Base-by-base conservation (phyloP, 495 filamentous ascomycete genomes). In the Pyronema domesticum region DNA sequence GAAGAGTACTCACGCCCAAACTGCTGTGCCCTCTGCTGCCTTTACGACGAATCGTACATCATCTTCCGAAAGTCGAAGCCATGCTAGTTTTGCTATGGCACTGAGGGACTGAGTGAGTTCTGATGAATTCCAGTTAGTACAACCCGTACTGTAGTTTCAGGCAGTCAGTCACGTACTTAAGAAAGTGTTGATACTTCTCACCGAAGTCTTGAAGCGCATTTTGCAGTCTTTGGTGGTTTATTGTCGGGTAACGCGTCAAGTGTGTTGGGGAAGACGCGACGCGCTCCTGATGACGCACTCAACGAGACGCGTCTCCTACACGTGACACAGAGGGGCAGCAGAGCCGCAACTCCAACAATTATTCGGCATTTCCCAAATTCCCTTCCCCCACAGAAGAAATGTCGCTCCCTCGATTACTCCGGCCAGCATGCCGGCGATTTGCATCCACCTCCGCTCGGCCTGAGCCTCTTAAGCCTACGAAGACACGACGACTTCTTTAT, bases 1-100 rank as follows among this genome's bases (percentile, higher is more conserved):
- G 2, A 6, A 30, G 51, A 53, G 15, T 19, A 75, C 85, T 61
- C 73, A 95, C 88, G 89, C 84, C 91, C 93, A 98, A 34, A 96
- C 91, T 74, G 95, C 88, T 9, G 87, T 87, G 18, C 91, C 87
- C 61, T 83, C 80, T 6, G 88, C 9, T 15, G 86, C 58, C 95
- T 88, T 65, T 94, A 83, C 35, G 54, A 93, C 95, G 72, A 98
- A 94, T 59, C 86, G 87, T 54, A 94, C 77, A 17, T 81, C 79
- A 49, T 89, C 79, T 66, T 85, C 74, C 68, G 89, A 83, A 23
- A 98, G 80, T 44, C 86, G 83, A 46, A 96, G 74, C 91, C 93
- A 96, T 40, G 88, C 91, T 59, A 93, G 78, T 67, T 91, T 89
- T 54, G 89, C 87, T 36, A 96, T 73, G 6, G 87, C 88, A 48